Evolutionary conservation across 1,284 basidiomycete species (phyloP), one percentile per base, ranked within the genome.

Genomic region (Rhodotorula glutinis): DNA sequence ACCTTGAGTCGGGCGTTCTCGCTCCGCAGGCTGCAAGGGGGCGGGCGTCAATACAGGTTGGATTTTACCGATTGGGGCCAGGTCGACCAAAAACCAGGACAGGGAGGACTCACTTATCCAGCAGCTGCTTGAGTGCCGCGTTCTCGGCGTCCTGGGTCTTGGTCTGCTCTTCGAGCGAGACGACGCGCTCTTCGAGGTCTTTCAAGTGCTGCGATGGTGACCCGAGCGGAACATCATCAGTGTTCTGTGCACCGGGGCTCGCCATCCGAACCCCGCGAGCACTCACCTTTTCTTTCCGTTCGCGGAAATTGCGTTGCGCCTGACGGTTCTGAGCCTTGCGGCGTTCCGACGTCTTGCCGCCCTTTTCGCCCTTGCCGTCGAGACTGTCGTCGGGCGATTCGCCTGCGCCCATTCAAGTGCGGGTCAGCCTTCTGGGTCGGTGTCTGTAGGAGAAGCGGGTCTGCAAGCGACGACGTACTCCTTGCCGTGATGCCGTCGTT

Each of bases 231-330:
- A n/a, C n/a, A n/a, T n/a, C n/a, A n/a, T n/a, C n/a, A n/a, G n/a
- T n/a, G n/a, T n/a, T n/a, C n/a, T n/a, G n/a, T n/a, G n/a, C n/a
- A n/a, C n/a, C n/a, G n/a, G n/a, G n/a, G n/a, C n/a, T n/a, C n/a
- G n/a, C n/a, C n/a, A n/a, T n/a, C n/a, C n/a, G n/a, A n/a, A n/a
- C n/a, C n/a, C n/a, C n/a, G n/a, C n/a, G n/a, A n/a, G 17, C 17
- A 43, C 65, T 51, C 9, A 73, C 73, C 69, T 70, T 73, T 64
- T 75, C 74, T 64, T 75, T 74, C 41, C 74, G 53, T 63, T 74
- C 74, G 29, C 74, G 59, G 57, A 75, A 75, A 29, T 71, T 71
- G 41, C 74, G 63, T 55, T 75, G 74, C 1, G 74, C 74, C 55
- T 73, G 69, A 29, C 74, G 57, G 57, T 75, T 75, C 67, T 75